Percentiles rank a stretch among this genome's conserved stretches.
Evolutionary conservation across 2,329 filamentous ascomycete species (phyloP).

Genomic region (Xylariaceae sp.): DNA sequence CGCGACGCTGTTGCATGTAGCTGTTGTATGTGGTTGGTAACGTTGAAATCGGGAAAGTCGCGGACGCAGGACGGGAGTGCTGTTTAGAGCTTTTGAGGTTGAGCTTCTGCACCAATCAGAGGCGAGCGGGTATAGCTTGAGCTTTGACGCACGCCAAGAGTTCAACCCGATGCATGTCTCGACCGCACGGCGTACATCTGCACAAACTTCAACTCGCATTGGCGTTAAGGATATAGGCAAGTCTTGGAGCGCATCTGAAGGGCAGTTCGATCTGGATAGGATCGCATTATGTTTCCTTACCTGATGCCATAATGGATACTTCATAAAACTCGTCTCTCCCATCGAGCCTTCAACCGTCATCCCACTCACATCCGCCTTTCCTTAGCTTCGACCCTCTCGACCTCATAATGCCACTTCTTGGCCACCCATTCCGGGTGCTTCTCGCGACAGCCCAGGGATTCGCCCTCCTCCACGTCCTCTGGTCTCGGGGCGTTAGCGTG

Average conservation of each 20-base stretch:
- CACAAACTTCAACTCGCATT: not conserved
- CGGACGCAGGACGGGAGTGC: not conserved
- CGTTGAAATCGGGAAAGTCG: not conserved
- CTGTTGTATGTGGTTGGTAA: too few species aligned
- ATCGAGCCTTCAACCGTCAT: not conserved
- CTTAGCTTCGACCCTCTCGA: not conserved
- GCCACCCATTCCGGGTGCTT: conserved; percentile 39
- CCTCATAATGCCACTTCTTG: conserved; percentile 20
- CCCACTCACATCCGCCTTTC: conserved; percentile 3
- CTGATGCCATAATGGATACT: too few species aligned
- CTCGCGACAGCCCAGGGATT: conserved; percentile 45
- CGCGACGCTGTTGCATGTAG: not conserved
- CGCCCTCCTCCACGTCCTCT: conserved; percentile 47
- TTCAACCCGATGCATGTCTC: not conserved
- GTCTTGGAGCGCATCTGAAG: too few species aligned
- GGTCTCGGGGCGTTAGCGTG: conserved; percentile 59
- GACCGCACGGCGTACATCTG: not conserved
- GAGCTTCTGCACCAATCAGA: conserved; percentile 18
- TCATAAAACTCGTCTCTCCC: too few species aligned
- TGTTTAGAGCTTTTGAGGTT: conserved; percentile 5
- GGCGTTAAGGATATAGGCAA: too few species aligned
- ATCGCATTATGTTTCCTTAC: too few species aligned
- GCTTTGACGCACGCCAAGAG: conserved; percentile 3
- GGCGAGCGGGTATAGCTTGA: not conserved
- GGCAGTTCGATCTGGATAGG: too few species aligned